Evolutionary conservation across 352 stramenopile species (phyloP).

Genomic region (Phytophthora foliorum): DNA sequence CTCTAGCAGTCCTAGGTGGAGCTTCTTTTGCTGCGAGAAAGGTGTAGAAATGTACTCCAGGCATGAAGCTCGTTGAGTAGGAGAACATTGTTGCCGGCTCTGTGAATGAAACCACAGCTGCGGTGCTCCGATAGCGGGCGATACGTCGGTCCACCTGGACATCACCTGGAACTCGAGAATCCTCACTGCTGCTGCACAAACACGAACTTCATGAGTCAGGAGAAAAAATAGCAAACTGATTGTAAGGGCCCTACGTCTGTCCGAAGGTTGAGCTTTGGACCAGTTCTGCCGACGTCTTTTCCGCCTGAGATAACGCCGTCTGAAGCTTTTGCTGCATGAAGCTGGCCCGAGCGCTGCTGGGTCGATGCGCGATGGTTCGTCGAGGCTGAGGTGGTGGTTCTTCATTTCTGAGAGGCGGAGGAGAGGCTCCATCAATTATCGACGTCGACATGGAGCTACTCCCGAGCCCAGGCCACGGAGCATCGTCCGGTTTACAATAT

Average conservation of each 20-base stretch:
- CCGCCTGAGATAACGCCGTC: conserved; percentile 59
- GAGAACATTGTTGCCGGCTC: conserved; percentile 57
- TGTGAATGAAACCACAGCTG: conserved; percentile 68
- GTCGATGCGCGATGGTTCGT: conserved; percentile 3
- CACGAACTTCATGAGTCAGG: conserved; percentile 1
- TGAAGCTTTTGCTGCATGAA: conserved; percentile 77
- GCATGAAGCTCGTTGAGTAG: conserved; percentile 77
- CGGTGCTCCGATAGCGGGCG: conserved; percentile 65
- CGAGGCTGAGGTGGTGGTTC: conserved; percentile 11
- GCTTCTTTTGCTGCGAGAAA: conserved; percentile 72
- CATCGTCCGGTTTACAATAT: conserved; percentile 30
- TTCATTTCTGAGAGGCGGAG: conserved; percentile 20
- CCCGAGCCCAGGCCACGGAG: conserved; percentile 22
- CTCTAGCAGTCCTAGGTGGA: conserved; percentile 6
- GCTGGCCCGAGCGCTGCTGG: conserved; percentile 41
- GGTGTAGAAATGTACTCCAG: conserved; percentile 83
- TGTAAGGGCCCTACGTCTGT: conserved; percentile 21
- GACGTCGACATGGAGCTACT: conserved; percentile 42
- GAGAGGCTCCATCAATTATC: conserved; percentile 31
- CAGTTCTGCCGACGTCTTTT: conserved; percentile 50
- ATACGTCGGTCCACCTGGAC: conserved; percentile 25
- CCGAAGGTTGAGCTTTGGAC: conserved; percentile 29
- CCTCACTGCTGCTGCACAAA: conserved; percentile 18
- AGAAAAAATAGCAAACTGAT: neutral
- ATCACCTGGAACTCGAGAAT: conserved; percentile 8